Percentiles rank a stretch among this genome's conserved stretches.
Conservation (phyloP, 2,329 filamentous ascomycete species). For the Decorospora gaudefroyi region DNA sequence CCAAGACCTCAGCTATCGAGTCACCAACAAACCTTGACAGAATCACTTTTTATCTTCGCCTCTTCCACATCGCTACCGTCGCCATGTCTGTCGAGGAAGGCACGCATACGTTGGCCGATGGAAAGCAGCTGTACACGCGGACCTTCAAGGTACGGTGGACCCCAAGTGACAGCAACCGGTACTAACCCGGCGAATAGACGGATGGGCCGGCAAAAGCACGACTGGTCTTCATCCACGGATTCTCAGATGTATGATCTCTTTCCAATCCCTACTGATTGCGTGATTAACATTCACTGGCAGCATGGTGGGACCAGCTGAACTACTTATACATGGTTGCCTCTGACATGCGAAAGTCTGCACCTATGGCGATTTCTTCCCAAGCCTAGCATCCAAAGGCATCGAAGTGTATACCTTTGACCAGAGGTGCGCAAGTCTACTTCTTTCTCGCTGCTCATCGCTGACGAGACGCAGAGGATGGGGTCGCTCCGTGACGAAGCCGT, state of each 20-base stretch:
- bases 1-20: conserved; percentile 3
- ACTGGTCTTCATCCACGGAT: conserved; percentile 84
- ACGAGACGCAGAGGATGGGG: conserved; percentile 73
- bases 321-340: not conserved
- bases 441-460: conserved; percentile 5
- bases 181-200: conserved; percentile 52
- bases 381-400: conserved; percentile 71
- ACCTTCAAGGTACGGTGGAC: conserved; percentile 59
- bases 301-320: conserved; percentile 14
- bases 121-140: conserved; percentile 62
- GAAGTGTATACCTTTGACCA: conserved; percentile 81
- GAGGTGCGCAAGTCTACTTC: conserved; percentile 49
- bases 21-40: conserved; percentile 3
- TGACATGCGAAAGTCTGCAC: conserved; percentile 60
- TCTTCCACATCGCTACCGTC: not conserved
- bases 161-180: conserved; percentile 5
- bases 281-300: conserved; percentile 10
- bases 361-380: conserved; percentile 75
- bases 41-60: not conserved
- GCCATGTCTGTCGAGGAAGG: conserved; percentile 56
- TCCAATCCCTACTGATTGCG: not conserved
- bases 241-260: conserved; percentile 62
- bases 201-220: conserved; percentile 66
- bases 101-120: conserved; percentile 57
- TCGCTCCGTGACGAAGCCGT: conserved; percentile 64